Conservation (phyloP, 1,284 basidiomycete species). For the Phellopilus nigrolimitatus region DNA sequence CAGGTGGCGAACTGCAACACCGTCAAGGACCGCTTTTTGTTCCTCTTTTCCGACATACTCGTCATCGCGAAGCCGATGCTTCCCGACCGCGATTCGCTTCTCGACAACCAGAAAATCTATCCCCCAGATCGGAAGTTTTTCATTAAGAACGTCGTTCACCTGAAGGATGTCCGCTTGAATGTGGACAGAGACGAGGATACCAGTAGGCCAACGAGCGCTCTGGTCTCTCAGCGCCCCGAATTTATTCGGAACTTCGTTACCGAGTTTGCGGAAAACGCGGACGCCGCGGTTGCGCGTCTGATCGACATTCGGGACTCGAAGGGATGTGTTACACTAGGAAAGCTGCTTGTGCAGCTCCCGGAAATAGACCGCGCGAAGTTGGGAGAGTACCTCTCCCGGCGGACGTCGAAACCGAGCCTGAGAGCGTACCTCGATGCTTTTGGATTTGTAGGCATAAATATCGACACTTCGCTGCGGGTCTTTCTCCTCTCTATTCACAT, state of each 20-base stretch:
- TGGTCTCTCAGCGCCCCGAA: constrained; percentile 46
- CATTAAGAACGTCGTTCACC: constrained; percentile 82
- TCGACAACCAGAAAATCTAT: constrained; percentile 56
- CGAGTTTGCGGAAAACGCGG: constrained; percentile 72
- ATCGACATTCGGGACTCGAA: constrained; percentile 40
- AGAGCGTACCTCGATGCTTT: constrained; percentile 86
- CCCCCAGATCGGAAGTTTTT: constrained; percentile 79
- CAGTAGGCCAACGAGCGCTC: constrained; percentile 36
- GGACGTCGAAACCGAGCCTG: constrained; percentile 68
- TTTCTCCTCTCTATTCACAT: constrained; percentile 82
- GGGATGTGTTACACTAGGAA: constrained; percentile 55
- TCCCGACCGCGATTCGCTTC: constrained; percentile 55
- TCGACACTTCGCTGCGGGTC: constrained; percentile 86
- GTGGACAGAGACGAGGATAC: constrained; percentile 57
- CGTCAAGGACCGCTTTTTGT: constrained; percentile 94
- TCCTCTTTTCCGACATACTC: constrained; percentile 92
- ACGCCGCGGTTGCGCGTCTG: constrained; percentile 62
- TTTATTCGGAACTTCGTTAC: constrained; percentile 65
- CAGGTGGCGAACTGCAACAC: constrained; percentile 93
- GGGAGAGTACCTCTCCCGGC: constrained; percentile 75
- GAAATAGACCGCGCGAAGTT: constrained; percentile 80
- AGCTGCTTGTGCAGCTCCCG: constrained; percentile 78
- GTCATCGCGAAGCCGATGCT: constrained; percentile 77
- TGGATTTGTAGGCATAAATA: constrained; percentile 74
- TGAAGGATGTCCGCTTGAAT: constrained; percentile 66